A percentile compares a stretch with the other conserved stretches of the same genome.
These are phyloP conservation scores for Monosporascus ibericus DNA, from an alignment of 2,329 filamentous ascomycete genomes.

Conservation along the genomic window DNA sequence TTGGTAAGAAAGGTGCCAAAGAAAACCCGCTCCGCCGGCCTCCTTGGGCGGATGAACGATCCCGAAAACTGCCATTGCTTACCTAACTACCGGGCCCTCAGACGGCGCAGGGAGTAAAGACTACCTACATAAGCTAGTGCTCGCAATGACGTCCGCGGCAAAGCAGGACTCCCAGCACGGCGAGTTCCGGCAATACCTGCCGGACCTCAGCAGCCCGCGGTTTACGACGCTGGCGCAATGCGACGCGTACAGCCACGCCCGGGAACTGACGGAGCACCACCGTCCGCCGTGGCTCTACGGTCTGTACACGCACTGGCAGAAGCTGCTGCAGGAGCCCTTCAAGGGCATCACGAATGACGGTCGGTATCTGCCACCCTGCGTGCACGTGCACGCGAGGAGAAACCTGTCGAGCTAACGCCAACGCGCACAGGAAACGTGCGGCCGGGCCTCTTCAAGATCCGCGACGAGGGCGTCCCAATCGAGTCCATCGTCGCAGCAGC, in stretches of 20 bases:
- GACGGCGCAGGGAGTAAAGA: neutral
- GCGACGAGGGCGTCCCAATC: slow-evolving; percentile 60
- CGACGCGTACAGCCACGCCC: slow-evolving; percentile 56
- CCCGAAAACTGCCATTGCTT: no score
- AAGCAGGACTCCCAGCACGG: slow-evolving; percentile 9
- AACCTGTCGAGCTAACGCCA: no score
- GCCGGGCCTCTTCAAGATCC: slow-evolving; percentile 48
- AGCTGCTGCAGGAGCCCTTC: slow-evolving; percentile 59
- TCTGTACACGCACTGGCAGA: slow-evolving; percentile 52
- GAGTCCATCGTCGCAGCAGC: slow-evolving; percentile 48
- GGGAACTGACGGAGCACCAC: slow-evolving; percentile 51
- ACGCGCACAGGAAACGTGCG: slow-evolving; percentile 38
- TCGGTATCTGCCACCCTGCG: slow-evolving; percentile 18
- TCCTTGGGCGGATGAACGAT: no score
- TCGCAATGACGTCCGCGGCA: slow-evolving; percentile 8
- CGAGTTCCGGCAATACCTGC: slow-evolving; percentile 52
- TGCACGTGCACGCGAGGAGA: no score
- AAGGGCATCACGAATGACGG: slow-evolving; percentile 66
- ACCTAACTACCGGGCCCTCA: neutral
- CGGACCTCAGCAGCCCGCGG: slow-evolving; percentile 53
- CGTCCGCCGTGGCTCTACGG: slow-evolving; percentile 62
- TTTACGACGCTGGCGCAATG: slow-evolving; percentile 59
- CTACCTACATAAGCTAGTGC: neutral
- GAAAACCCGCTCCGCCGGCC: no score
- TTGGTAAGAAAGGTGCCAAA: no score